Conservation (phyloP, 371 early-diverging fungal species). For the Racocetra persica region DNA sequence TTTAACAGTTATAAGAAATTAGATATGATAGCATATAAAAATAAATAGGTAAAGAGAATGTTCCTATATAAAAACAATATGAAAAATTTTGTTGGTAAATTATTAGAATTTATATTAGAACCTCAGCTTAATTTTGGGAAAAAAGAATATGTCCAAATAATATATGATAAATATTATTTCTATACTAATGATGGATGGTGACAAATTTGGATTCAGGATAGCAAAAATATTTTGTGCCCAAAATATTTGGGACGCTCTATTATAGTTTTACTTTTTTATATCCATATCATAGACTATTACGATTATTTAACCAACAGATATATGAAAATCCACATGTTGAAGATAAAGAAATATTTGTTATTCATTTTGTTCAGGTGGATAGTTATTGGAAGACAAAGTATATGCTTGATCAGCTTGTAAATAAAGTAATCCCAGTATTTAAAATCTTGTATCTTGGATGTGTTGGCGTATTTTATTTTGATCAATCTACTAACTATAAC, state of each 20-base stretch:
- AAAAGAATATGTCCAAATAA: too few relatives aligned
- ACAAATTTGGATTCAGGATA: too few relatives aligned
- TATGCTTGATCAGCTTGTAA: not conserved
- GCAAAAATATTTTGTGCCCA: not conserved
- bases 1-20: not conserved
- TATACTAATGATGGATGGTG: too few relatives aligned
- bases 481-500: not conserved
- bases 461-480: not conserved
- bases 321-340: not conserved
- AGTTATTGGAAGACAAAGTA: not conserved
- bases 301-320: not conserved
- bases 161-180: too few relatives aligned
- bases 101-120: too few relatives aligned
- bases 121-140: too few relatives aligned
- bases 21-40: not conserved
- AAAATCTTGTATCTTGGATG: constrained; percentile 5
- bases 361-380: not conserved
- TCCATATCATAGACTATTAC: not conserved
- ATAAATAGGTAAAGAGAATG: not conserved
- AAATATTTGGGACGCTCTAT: constrained; percentile 66
- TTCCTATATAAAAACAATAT: not conserved
- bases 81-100: not conserved
- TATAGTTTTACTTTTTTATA: constrained; percentile 1
- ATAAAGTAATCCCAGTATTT: not conserved
- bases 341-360: not conserved